Evolutionary conservation across 2,329 filamentous ascomycete species (phyloP), one percentile per base, ranked within the genome.

Genomic region (Immersiporthe knoxdaviesiana): DNA sequence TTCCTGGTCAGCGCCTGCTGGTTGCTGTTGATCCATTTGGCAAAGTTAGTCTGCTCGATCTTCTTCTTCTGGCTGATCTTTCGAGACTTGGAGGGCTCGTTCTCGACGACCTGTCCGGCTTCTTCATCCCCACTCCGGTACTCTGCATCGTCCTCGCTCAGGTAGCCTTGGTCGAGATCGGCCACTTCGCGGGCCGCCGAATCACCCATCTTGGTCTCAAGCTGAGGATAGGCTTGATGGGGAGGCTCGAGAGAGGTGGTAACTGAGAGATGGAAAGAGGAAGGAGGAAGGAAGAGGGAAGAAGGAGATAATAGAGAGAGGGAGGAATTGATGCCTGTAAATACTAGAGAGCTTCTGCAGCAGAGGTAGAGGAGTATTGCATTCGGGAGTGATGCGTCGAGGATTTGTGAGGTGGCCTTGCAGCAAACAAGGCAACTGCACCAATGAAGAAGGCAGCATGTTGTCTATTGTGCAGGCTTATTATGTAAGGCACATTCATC

Each of bases 11-110:
- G 81, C 73, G 82, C 72, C 2, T 72, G 67, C 30, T 80, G 78
- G 68, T 82, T 80, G 44, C 77, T 71, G 27, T 75, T 73, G 11
- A 84, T 72, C 78, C 79, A 84, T 1, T 77, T 75, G 63, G 85
- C 80, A 64, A 90, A 87, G 39, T 80, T 80, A 1, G 82, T 80
- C 70, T 84, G 82, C 63, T 89, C 85, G 3, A 77, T 77, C 16
- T 82, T 82, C 65, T 85, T 85, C 72, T 81, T 83, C 60, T 86
- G 81, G 0, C 81, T 81, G n/a, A 81, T 75, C 60, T 78, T 81
- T 30, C 75, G 78, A 12, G 77, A 75, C 54, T 79, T 77, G 14
- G 75, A 71, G 2, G 76, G 72, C 30, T 72, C 41, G 41, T 79
- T 79, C 44, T 76, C 59, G 0, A 73, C 67, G 63, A 71, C 72